Base-by-base conservation (phyloP, 2,329 filamentous ascomycete species). In the Coniochaeta sp. region DNA sequence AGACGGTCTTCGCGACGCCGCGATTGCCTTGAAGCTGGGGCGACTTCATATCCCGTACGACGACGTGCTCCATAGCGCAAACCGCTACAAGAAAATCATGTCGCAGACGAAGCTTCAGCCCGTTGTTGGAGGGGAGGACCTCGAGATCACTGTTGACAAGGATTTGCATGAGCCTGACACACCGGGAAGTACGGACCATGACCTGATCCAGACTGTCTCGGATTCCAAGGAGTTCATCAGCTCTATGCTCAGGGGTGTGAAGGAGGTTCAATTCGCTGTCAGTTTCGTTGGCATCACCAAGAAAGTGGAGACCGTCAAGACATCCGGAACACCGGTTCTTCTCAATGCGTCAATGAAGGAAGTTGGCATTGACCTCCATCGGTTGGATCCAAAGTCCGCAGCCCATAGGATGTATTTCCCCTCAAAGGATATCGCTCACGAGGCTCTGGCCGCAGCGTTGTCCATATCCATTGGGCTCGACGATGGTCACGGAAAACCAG, bases 321-420 rank as follows among this genome's bases (percentile, higher is more conserved):
- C 88, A 3, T 81, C 81, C 3, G 85, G 88, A 31, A 80, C 82
- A n/a, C 88, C 91, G 3, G 82, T 96, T 8, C 86, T 89, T 62
- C 80, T 97, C 62, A 96, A 93, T 69, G 83, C 93, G 52, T 92
- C 93, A 7, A 96, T 96, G 84, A 98, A 99, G 72, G 96, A 99
- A 72, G 86, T 99, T 47, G 93, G 93, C 62, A 84, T 99, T 70
- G 95, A 99, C 70, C 79, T 99, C 44, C 89, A 98, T 71, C 87
- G 93, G 24, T 82, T 99, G 59, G 93, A 99, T 71, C 89, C 91
- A 47, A 93, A 91, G 68, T 96, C 93, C 17, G 92, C 95, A 0
- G 92, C 93, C 0, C 95, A 99, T 79, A 87, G 95, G 64, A 99
- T 98, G 95, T 98, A 99, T 74, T 99, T 99, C 70, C 90, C 93